Evolutionary conservation across 805 yeast species (phyloP), one percentile per base, ranked within the genome.

Genomic region (Kuraishia piskuri): DNA sequence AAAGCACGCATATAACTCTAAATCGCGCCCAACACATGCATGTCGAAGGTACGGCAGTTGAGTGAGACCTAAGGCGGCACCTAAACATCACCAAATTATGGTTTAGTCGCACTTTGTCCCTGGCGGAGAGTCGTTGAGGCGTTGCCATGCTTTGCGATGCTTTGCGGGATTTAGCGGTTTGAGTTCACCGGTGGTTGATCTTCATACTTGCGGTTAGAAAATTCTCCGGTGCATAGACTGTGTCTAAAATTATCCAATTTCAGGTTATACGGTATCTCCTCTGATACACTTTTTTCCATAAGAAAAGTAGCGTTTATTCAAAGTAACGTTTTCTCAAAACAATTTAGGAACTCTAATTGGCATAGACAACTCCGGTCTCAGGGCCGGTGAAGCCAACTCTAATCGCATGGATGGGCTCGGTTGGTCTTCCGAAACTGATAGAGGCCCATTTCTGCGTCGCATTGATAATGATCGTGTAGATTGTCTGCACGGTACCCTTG

Each of bases 381-480:
- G 45, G 46, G 45, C 46, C 46, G 22, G 24, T 36, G 26, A 49
- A 49, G 12, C 36, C 21, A 12, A 49, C 21, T 22, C 37, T 44
- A 10, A 49, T 14, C 24, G 20, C 23, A 22, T 31, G 25, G 2
- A 17, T 9, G 17, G 24, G 51, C 25, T 49, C 46, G 21, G 22
- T 49, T 22, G 57, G 57, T n/a, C 51, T 52, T 12, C 52, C 57
- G 24, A 55, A 53, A 5, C 53, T 44, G 12, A 55, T 26, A 14
- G 45, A 22, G 5, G 52, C 57, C 7, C 47, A 40, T 20, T 20
- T 8, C 12, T 52, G 48, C 10, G 48, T 50, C 14, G 50, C 45
- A 40, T 55, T 48, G 48, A 55, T 40, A 22, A 55, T 48, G 10
- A 53, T 20, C 2, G 57, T 36, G 50, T 55, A 55, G 26, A 52